Conservation (phyloP, 2,329 filamentous ascomycete species). For the Aspergillus udagawae region DNA sequence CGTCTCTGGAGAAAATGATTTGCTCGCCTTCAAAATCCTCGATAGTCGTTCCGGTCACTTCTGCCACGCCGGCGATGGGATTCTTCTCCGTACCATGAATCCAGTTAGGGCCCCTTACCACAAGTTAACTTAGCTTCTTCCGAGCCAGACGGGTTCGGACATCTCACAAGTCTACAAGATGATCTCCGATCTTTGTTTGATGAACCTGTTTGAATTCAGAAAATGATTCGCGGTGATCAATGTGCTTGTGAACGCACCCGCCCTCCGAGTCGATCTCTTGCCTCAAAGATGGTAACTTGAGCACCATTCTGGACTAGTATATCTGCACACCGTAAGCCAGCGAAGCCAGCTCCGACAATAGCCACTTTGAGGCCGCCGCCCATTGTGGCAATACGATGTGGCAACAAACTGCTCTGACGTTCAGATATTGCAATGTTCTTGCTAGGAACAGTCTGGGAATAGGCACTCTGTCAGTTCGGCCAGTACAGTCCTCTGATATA, state of each 20-base stretch:
- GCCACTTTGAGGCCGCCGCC: conserved; percentile 49
- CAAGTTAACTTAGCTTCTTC: conserved; percentile 11
- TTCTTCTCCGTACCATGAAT: conserved; percentile 60
- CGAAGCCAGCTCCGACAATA: conserved; percentile 58
- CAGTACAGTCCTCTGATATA: neutral
- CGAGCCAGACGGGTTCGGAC: neutral
- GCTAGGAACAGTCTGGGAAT: neutral
- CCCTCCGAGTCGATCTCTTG: conserved; percentile 55
- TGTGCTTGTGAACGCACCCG: conserved; percentile 40
- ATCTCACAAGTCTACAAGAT: conserved; percentile 55
- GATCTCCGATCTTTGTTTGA: conserved; percentile 46
- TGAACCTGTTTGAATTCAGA: conserved; percentile 39
- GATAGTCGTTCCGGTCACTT: conserved; percentile 47
- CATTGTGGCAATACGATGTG: conserved; percentile 17
- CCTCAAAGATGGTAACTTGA: conserved; percentile 59
- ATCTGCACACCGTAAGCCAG: conserved; percentile 58
- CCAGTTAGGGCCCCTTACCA: conserved; percentile 58
- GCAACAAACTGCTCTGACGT: neutral
- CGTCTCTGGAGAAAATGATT: conserved; percentile 46
- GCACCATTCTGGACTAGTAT: conserved; percentile 53
- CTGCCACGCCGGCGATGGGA: conserved; percentile 56
- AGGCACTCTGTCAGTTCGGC: neutral
- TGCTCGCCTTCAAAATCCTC: conserved; percentile 52
- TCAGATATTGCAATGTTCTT: neutral
- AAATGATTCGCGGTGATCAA: neutral